phyloP scores from a whole-genome alignment of 139 green algal species.

The Chlorella sorokiniana region DNA sequence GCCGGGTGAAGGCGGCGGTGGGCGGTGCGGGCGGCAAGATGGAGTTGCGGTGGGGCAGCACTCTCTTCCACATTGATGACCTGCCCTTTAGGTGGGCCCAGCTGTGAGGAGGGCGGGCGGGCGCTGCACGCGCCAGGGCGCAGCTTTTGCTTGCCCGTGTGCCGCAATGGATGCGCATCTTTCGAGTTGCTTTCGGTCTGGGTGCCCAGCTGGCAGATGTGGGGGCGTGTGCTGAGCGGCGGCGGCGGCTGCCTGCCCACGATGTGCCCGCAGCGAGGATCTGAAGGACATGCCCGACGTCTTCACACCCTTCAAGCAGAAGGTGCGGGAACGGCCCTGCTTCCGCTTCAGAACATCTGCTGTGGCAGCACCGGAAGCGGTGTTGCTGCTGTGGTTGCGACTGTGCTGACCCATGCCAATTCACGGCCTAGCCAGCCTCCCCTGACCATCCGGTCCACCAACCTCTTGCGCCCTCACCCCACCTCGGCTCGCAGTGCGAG shows the following conservation, averaged over 20 bases:
- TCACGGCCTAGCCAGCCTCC: too few relatives aligned
- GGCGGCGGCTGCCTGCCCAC: background rate
- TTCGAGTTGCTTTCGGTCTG: too few relatives aligned
- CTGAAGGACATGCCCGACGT: slow-evolving; percentile 74
- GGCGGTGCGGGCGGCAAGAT: slow-evolving; percentile 43
- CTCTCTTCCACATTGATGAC: slow-evolving; percentile 92
- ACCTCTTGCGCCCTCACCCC: background rate
- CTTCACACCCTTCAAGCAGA: slow-evolving; percentile 94
- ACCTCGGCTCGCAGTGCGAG: slow-evolving; percentile 45
- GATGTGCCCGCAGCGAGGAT: slow-evolving; percentile 23
- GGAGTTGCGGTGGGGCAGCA: slow-evolving; percentile 72
- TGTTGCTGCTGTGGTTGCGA: too few relatives aligned
- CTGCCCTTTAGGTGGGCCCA: slow-evolving; percentile 77
- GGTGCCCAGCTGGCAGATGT: too few relatives aligned
- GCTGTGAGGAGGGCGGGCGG: too few relatives aligned
- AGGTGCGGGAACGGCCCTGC: slow-evolving; percentile 51
- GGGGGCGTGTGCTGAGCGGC: too few relatives aligned
- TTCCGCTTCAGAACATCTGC: background rate
- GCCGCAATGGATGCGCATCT: too few relatives aligned
- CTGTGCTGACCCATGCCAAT: too few relatives aligned
- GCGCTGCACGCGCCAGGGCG: too few relatives aligned
- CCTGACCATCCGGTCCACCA: background rate
- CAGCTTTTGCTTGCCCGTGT: too few relatives aligned
- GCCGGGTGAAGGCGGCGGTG: slow-evolving; percentile 41
- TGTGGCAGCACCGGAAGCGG: background rate